phyloP scores from a whole-genome alignment of 768 basidiomycete genomes.

The Mycena rebaudengoi region DNA sequence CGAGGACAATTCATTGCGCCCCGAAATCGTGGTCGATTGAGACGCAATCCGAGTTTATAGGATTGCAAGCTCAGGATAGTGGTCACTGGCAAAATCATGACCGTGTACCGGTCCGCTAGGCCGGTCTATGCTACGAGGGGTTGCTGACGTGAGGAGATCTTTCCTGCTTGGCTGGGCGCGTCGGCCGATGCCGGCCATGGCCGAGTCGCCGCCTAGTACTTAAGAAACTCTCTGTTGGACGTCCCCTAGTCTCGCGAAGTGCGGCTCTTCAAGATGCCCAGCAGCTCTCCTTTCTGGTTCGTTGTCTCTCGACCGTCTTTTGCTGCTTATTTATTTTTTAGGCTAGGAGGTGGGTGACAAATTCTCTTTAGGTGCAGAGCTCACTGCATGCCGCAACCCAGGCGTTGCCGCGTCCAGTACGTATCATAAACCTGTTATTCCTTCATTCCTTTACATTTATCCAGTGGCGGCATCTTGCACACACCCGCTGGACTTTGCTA shows the following conservation, averaged over 20 bases:
- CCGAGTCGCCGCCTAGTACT: background rate
- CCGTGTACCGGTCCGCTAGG: too few species aligned
- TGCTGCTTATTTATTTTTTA: constrained; percentile 33
- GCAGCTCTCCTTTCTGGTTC: constrained; percentile 60
- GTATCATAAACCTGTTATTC: constrained; percentile 35
- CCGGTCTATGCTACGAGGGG: too few species aligned
- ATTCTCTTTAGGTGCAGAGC: constrained; percentile 14
- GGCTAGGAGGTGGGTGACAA: constrained; percentile 66
- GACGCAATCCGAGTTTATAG: too few species aligned
- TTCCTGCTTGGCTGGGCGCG: too few species aligned
- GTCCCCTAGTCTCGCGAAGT: constrained; percentile 33
- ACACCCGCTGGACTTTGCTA: constrained; percentile 86
- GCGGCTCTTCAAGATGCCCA: constrained; percentile 25
- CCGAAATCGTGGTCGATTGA: background rate
- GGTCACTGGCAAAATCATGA: too few species aligned
- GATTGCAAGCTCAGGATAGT: too few species aligned
- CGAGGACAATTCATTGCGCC: background rate
- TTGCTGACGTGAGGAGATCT: too few species aligned
- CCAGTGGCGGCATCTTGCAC: constrained; percentile 84
- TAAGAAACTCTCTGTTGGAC: too few species aligned
- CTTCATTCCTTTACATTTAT: constrained; percentile 14
- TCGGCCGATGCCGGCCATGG: too few species aligned
- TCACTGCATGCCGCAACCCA: constrained; percentile 30
- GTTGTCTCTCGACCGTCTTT: constrained; percentile 24
- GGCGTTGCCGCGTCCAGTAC: constrained; percentile 72